Conservation (phyloP, 2,329 filamentous ascomycete genomes). For the Chaetomium sp. region DNA sequence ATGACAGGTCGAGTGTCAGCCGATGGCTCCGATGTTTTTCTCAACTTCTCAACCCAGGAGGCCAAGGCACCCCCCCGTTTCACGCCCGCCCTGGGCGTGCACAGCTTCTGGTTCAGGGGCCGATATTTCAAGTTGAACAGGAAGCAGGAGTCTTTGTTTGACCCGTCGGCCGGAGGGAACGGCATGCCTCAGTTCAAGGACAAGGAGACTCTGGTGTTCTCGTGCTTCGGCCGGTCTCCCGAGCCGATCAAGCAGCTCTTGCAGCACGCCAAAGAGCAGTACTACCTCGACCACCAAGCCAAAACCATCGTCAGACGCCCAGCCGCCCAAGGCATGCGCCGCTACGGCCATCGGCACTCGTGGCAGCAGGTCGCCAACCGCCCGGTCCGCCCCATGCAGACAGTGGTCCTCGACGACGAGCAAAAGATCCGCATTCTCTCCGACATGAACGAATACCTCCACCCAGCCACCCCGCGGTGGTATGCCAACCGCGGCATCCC, state of each 20-base stretch:
- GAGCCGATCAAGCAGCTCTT: slow-evolving; percentile 60
- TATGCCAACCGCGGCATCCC: slow-evolving; percentile 77
- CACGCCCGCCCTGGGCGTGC: slow-evolving; percentile 56
- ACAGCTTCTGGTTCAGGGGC: slow-evolving; percentile 57
- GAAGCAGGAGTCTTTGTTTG: slow-evolving; percentile 48
- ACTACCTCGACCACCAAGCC: slow-evolving; percentile 55
- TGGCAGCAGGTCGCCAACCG: slow-evolving; percentile 63
- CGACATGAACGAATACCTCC: slow-evolving; percentile 78
- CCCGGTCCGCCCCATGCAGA: slow-evolving; percentile 70
- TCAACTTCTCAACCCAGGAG: slow-evolving; percentile 63
- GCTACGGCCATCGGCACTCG: slow-evolving; percentile 47
- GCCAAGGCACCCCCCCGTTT: slow-evolving; percentile 56
- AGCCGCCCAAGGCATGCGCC: slow-evolving; percentile 48
- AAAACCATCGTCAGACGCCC: slow-evolving; percentile 62
- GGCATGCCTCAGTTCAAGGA: slow-evolving; percentile 49
- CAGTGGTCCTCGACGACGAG: slow-evolving; percentile 69
- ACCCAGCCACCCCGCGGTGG: slow-evolving; percentile 69
- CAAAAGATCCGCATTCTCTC: slow-evolving; percentile 67
- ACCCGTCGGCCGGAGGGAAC: slow-evolving; percentile 39
- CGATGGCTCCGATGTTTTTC: slow-evolving; percentile 50
- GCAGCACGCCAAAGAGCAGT: slow-evolving; percentile 54
- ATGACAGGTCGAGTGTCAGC: slow-evolving; percentile 42
- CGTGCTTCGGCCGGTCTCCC: slow-evolving; percentile 56
- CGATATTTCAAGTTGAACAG: slow-evolving; percentile 54
- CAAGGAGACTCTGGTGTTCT: slow-evolving; percentile 55